phyloP scores from a whole-genome alignment of 2,329 filamentous ascomycete species.

The Sporothrix curviconia region DNA sequence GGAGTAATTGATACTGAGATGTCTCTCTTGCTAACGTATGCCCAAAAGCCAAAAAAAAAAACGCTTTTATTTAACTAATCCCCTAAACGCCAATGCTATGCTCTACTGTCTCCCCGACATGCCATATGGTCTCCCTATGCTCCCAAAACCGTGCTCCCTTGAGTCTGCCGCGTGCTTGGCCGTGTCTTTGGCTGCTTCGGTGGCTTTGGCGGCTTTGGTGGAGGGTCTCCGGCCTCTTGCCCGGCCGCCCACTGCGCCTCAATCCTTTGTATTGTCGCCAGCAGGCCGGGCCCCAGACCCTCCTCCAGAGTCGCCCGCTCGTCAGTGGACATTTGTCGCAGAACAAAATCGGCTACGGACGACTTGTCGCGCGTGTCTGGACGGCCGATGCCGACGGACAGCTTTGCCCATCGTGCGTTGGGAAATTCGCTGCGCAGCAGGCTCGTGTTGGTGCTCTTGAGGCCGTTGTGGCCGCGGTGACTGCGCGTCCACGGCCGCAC shows the following conservation, averaged over 20 bases:
- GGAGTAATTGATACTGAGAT: neutral
- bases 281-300: constrained; percentile 46
- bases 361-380: constrained; percentile 60
- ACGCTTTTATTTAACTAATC: no score
- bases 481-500: constrained; percentile 58
- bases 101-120: neutral
- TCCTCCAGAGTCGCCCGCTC: constrained; percentile 48
- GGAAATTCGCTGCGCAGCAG: constrained; percentile 39
- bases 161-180: neutral
- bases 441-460: constrained; percentile 57
- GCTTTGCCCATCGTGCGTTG: constrained; percentile 45
- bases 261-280: constrained; percentile 42
- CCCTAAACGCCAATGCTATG: neutral
- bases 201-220: neutral
- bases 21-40: no score
- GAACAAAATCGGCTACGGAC: constrained; percentile 70
- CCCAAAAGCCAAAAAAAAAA: no score
- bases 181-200: neutral
- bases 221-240: neutral
- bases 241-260: constrained; percentile 31
- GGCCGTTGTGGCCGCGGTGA: constrained; percentile 65
- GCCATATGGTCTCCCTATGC: no score
- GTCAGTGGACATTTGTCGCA: constrained; percentile 55
- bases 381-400: constrained; percentile 83
- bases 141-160: neutral